Percentiles rank a stretch among this genome's conserved stretches.
These are phyloP conservation scores for Cercospora citrullina DNA, from an alignment of 2,329 filamentous ascomycete species.

Conservation along the genomic window DNA sequence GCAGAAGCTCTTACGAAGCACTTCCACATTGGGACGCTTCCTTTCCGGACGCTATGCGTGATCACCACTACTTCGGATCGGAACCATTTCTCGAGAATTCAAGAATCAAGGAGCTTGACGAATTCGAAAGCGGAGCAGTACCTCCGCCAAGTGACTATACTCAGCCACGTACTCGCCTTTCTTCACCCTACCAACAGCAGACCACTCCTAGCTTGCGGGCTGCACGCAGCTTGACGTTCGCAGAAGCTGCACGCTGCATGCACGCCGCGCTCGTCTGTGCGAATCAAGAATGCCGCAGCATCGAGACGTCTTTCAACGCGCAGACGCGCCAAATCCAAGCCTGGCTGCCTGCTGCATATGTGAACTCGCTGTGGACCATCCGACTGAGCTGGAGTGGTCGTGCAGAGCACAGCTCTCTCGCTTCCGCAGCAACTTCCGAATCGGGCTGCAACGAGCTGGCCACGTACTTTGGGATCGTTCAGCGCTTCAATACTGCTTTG, in stretches of 20 bases:
- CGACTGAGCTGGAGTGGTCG: conserved; percentile 22
- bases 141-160: not conserved
- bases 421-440: not conserved
- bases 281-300: conserved; percentile 18
- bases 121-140: conserved; percentile 8
- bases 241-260: conserved; percentile 21
- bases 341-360: conserved; percentile 20
- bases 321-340: conserved; percentile 12
- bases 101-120: conserved; percentile 17
- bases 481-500: conserved; percentile 20
- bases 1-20: not conserved
- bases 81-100: conserved; percentile 4
- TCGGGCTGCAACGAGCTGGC: not conserved
- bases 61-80: conserved; percentile 9
- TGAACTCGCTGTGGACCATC: conserved; percentile 23
- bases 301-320: conserved; percentile 18
- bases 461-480: conserved; percentile 13
- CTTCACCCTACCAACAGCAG: not conserved
- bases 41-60: conserved; percentile 14
- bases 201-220: not conserved
- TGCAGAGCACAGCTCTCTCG: not conserved
- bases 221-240: conserved; percentile 13
- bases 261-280: conserved; percentile 22
- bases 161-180: not conserved
- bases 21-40: not conserved